These are phyloP conservation scores for Diplodia corticola DNA, from an alignment of 2,329 filamentous ascomycete genomes.

Conservation along the genomic window DNA sequence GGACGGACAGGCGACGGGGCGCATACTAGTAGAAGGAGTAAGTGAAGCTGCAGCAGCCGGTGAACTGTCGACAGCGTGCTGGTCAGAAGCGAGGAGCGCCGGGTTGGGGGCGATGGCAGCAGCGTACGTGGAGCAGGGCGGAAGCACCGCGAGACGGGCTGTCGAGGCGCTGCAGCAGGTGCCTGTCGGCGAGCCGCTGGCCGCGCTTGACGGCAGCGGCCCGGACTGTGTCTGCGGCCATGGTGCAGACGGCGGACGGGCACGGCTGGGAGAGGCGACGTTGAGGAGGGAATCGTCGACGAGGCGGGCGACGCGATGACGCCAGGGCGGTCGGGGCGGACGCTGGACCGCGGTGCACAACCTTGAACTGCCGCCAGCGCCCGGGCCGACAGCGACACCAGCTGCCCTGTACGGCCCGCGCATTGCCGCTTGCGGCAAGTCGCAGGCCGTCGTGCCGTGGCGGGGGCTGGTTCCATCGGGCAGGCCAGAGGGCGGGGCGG, in stretches of 20 bases:
- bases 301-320: not conserved
- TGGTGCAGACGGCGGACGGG: not conserved
- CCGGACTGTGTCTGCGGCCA: not conserved
- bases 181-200: conserved; percentile 40
- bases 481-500: not conserved
- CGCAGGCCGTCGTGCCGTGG: not conserved
- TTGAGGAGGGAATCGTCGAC: not conserved
- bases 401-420: conserved; percentile 13
- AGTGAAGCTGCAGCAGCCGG: conserved; percentile 48
- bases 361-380: not conserved
- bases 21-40: conserved; percentile 45
- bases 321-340: not conserved
- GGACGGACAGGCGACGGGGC: not conserved
- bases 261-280: not conserved
- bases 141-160: conserved; percentile 67
- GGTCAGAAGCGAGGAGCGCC: not conserved
- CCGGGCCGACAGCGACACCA: not conserved
- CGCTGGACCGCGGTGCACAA: not conserved
- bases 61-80: conserved; percentile 28
- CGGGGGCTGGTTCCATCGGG: not conserved
- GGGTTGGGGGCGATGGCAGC: conserved; percentile 1
- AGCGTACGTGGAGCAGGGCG: conserved; percentile 58
- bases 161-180: conserved; percentile 65
- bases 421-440: conserved; percentile 4
- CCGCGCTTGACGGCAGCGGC: not conserved